phyloP scores from a whole-genome alignment of 805 yeast species.

The Myxozyma geophila region DNA sequence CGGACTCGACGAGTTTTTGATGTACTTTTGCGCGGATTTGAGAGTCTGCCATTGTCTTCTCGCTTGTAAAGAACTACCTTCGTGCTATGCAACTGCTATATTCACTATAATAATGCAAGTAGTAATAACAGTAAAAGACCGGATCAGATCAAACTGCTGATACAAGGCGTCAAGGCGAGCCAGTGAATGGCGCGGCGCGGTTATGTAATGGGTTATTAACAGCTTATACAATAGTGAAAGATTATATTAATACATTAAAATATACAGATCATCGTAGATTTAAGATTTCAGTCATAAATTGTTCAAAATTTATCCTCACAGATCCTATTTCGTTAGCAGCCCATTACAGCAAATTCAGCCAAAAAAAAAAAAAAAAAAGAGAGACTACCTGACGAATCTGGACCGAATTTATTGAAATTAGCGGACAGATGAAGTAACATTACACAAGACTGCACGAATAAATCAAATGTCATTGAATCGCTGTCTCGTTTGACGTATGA shows the following conservation, averaged over 20 bases:
- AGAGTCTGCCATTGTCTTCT: constrained; percentile 28
- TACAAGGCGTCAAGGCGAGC: too few relatives aligned
- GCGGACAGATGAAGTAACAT: constrained; percentile 78
- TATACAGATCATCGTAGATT: constrained; percentile 37
- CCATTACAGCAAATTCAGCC: neutral
- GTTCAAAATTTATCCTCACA: constrained; percentile 43
- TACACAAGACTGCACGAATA: constrained; percentile 78
- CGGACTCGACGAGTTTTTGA: constrained; percentile 70
- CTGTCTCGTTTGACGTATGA: constrained; percentile 45
- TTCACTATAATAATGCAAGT: too few relatives aligned
- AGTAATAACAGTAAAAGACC: too few relatives aligned
- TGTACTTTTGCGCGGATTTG: constrained; percentile 59
- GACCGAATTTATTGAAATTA: constrained; percentile 75
- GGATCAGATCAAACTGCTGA: too few relatives aligned
- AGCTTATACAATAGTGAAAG: too few relatives aligned
- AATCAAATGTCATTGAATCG: constrained; percentile 66
- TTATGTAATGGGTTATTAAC: too few relatives aligned
- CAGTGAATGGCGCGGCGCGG: too few relatives aligned
- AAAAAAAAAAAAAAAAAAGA: neutral
- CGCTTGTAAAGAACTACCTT: too few relatives aligned
- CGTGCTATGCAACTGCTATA: too few relatives aligned
- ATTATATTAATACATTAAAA: neutral
- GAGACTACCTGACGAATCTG: constrained; percentile 51
- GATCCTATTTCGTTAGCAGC: constrained; percentile 38
- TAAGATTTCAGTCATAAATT: constrained; percentile 46